Base-by-base conservation (phyloP, 768 basidiomycete genomes). In the Leccinum aurantiacum region DNA sequence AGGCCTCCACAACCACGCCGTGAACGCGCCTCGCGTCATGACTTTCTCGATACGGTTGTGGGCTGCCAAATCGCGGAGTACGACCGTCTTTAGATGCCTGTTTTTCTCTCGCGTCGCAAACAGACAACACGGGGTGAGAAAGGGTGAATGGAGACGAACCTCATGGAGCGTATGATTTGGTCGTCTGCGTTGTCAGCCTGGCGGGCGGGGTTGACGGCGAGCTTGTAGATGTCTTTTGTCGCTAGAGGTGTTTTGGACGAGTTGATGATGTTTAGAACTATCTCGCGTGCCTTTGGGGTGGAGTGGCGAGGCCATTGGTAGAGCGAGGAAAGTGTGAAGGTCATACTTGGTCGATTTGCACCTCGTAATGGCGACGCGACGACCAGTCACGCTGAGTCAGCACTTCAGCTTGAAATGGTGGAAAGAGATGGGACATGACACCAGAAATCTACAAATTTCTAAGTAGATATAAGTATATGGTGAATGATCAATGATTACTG, bases 31-130 rank as follows among this genome's bases (percentile, higher is more conserved):
- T 51, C 72, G 68, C 14, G 72, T 73, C 57, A 74, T 71, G 24
- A 81, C 68, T 57, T 80, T 81, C 56, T 79, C 66, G 22, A 89
- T 68, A 44, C 79, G 75, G 22, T 76, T 73, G 14, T 71, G 67
- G 0, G 74, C 77, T 15, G 71, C 75, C 24, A 88, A 75, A 13
- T 78, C 73, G 1, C 79, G 79, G 2, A 89, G 75, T 6, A 89
- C 74, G 14, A 75, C 69, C 19, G 65, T 75, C 69, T 87, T 88
- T 44, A 89, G 70, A 65, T 83, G 87, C 27, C 86, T 87, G 31
- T 51, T 37, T 22, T 22, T 31, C 4, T 33, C 48, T 7, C 41
- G 17, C 19, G 27, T 49, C 53, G 14, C 24, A 14, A 15, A 5
- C 14, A n/a, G 38, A 22, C 14, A 8, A 19, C 15, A 46, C 17